These are phyloP conservation scores for Solanum rostratum DNA, from an alignment of 257 asterid genomes.

Conservation along the genomic window DNA sequence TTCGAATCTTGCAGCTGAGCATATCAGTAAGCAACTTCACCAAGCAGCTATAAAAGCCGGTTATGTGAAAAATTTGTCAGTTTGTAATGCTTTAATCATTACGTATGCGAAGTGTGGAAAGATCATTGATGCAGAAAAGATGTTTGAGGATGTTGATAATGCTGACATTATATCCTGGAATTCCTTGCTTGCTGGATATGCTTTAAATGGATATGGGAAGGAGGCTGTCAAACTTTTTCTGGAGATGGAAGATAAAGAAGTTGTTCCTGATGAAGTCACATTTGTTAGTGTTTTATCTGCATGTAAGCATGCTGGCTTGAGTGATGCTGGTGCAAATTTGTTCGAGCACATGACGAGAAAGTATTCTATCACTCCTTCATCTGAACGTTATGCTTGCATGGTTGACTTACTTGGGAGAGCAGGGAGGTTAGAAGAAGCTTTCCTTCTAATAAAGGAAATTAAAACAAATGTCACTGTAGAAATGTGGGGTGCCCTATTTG, in stretches of 20 bases:
- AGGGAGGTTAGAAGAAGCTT: slow-evolving; percentile 36
- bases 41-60: slow-evolving; percentile 17
- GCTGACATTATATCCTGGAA: slow-evolving; percentile 37
- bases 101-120: slow-evolving; percentile 35
- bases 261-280: slow-evolving; percentile 31
- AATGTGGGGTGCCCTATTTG: slow-evolving; percentile 36
- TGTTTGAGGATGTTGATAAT: slow-evolving; percentile 23
- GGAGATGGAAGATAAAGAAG: slow-evolving; percentile 23
- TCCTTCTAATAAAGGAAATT: slow-evolving; percentile 11
- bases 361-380: slow-evolving; percentile 22
- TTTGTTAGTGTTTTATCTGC: slow-evolving; percentile 34
- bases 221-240: slow-evolving; percentile 30
- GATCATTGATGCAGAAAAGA: slow-evolving; percentile 13
- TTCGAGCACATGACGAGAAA: slow-evolving; percentile 24
- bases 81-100: slow-evolving; percentile 25
- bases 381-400: slow-evolving; percentile 28
- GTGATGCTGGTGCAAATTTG: slow-evolving; percentile 18
- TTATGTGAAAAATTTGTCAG: slow-evolving; percentile 7
- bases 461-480: slow-evolving; percentile 17
- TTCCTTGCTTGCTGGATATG: slow-evolving; percentile 35
- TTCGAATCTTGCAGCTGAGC: slow-evolving; percentile 14
- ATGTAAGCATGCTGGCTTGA: slow-evolving; percentile 36
- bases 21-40: slow-evolving; percentile 5
- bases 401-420: slow-evolving; percentile 43
- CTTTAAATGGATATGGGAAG: slow-evolving; percentile 30